Evolutionary conservation across 169 alveolate genomes (phyloP).

Genomic region (Babesia ovata): DNA sequence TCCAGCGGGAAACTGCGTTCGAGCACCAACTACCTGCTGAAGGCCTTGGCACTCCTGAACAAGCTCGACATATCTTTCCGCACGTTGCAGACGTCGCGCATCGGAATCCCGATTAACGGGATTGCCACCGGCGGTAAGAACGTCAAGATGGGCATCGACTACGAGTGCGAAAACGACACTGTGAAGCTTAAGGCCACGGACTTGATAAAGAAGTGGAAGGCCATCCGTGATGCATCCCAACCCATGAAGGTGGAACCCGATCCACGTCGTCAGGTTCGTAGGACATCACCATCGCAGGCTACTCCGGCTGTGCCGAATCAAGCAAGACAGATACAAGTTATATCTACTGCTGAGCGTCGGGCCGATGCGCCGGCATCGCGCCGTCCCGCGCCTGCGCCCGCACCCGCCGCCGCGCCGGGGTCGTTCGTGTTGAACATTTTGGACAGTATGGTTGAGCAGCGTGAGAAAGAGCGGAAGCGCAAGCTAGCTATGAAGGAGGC

Average conservation of each 20-base stretch:
- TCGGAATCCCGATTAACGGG: conserved; percentile 64
- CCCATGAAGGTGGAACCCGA: conserved; percentile 16
- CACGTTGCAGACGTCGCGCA: conserved; percentile 58
- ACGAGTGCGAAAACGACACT: conserved; percentile 57
- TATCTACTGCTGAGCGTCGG: neutral
- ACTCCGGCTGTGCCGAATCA: neutral
- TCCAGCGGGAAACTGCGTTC: conserved; percentile 32
- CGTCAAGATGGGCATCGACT: conserved; percentile 54
- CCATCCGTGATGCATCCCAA: conserved; percentile 66
- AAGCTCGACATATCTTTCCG: conserved; percentile 62
- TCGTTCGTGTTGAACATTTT: conserved; percentile 65
- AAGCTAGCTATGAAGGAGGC: conserved; percentile 57
- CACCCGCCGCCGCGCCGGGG: conserved; percentile 9
- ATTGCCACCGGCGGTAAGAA: conserved; percentile 57
- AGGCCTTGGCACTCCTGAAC: conserved; percentile 60
- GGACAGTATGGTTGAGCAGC: conserved; percentile 70
- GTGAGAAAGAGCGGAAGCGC: conserved; percentile 66
- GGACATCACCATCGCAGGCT: neutral
- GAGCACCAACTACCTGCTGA: conserved; percentile 53
- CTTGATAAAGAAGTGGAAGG: conserved; percentile 71
- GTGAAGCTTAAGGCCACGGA: conserved; percentile 71
- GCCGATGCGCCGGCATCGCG: neutral
- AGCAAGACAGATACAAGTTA: neutral
- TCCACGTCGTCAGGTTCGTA: conserved; percentile 12
- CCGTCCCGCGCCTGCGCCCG: neutral